Conservation (phyloP, 352 stramenopile genomes). For the Globisporangium lucens region DNA sequence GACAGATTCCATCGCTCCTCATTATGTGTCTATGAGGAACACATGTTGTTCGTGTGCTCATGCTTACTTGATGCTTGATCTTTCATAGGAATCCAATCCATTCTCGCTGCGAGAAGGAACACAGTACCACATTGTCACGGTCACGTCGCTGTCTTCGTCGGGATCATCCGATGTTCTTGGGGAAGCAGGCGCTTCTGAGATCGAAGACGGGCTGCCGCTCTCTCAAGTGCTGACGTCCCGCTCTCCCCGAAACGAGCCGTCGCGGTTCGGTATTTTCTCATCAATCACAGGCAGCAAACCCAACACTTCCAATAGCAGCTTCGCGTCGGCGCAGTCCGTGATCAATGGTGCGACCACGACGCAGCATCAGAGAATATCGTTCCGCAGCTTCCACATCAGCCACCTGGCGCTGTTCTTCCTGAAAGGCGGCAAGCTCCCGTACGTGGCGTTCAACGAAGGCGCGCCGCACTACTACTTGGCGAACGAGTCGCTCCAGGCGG, state of each 20-base stretch:
- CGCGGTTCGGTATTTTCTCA: constrained; percentile 1
- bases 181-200: constrained; percentile 21
- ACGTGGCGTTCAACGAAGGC: constrained; percentile 82
- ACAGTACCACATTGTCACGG: constrained; percentile 70
- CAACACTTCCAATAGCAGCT: background rate
- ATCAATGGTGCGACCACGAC: constrained; percentile 11
- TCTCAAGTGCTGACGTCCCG: constrained; percentile 59
- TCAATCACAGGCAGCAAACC: background rate
- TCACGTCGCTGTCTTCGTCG: constrained; percentile 57
- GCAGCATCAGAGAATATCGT: constrained; percentile 73
- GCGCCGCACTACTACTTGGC: constrained; percentile 77
- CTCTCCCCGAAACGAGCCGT: constrained; percentile 24
- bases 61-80: no score
- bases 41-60: no score
- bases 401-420: constrained; percentile 78
- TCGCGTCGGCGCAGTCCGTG: constrained; percentile 11
- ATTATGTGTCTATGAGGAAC: no score
- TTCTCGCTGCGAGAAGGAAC: constrained; percentile 69
- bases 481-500: constrained; percentile 76
- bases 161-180: background rate
- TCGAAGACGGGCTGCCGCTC: constrained; percentile 54
- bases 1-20: no score
- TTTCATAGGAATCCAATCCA: constrained; percentile 38
- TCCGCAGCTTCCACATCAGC: constrained; percentile 80
- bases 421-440: constrained; percentile 68